Base-by-base conservation (phyloP, 2,329 filamentous ascomycete species). In the Phialophora chinensis region DNA sequence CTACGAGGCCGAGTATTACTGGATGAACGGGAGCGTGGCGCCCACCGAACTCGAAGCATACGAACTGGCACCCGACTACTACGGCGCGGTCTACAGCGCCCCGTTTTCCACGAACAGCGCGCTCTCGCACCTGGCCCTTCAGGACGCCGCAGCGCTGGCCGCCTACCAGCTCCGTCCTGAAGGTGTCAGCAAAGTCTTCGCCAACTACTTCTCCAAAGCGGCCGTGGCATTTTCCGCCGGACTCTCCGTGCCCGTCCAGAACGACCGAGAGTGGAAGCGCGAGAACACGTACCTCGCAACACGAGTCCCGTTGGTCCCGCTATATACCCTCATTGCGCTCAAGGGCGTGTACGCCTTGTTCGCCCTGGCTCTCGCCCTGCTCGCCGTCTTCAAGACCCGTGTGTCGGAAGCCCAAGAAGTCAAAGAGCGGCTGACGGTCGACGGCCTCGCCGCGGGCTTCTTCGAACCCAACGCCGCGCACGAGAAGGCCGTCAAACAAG, bases 401-500 rank as follows among this genome's bases (percentile, higher is more conserved):
- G 69, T 67, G n/a, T 44, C 57, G 0, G 54, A 59, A 31, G 63
- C 69, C 6, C 69, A 72, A 20, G 64, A 71, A 14, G 67, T 69
- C 27, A 71, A 71, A 49, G 69, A 68, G n/a, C 58, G 67, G 4
- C 53, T 71, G 65, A 72, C 69, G 1, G 60, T 71, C 29, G 67
- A 72, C 35, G 70, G 70, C 4, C 62, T 72, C 35, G 69, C 69
- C 7, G 62, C 64, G 14, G 69, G 67, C 7, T 65, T 71, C 27
- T 72, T 72, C 53, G 70, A 72, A 29, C 59, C 65, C 4, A 20
- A 47, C 33, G 55, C 56, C 12, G 35, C 56, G 23, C 69, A 66
- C 25, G 62, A 69, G 44, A 35, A 44, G 23, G 61, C 63, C 1
- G 70, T 71, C 20, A 59, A 58, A 49, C 44, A 67, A 20, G 60